phyloP scores from a whole-genome alignment of 805 yeast species.

The Ogataea trehalophila region DNA sequence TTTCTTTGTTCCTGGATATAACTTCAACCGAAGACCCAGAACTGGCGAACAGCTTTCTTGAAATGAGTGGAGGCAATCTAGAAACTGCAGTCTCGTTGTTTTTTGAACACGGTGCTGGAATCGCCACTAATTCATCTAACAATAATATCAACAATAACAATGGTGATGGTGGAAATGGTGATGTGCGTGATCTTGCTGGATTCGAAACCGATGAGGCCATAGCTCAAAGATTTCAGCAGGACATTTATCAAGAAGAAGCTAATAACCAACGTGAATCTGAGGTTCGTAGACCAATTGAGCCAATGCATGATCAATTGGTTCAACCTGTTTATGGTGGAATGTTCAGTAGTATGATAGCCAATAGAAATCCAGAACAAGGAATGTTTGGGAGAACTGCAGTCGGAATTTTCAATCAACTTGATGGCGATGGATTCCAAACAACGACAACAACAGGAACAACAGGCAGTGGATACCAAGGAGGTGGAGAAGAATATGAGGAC shows the following conservation, averaged over 20 bases:
- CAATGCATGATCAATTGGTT: slow-evolving; percentile 61
- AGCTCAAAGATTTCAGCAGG: slow-evolving; percentile 60
- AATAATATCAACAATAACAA: slow-evolving; percentile 14
- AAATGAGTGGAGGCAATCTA: slow-evolving; percentile 69
- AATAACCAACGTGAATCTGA: slow-evolving; percentile 35
- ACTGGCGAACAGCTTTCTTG: slow-evolving; percentile 71
- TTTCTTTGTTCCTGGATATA: slow-evolving; percentile 76
- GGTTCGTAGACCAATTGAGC: slow-evolving; percentile 75
- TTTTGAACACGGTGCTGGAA: slow-evolving; percentile 59
- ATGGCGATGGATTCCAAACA: slow-evolving; percentile 28
- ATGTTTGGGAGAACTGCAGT: slow-evolving; percentile 46
- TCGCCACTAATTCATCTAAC: background rate
- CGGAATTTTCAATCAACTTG: slow-evolving; percentile 57
- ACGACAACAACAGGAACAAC: slow-evolving; percentile 32
- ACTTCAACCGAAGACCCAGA: slow-evolving; percentile 68
- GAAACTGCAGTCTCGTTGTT: slow-evolving; percentile 82
- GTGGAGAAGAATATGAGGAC: slow-evolving; percentile 28
- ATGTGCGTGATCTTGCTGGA: slow-evolving; percentile 1
- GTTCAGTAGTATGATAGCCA: slow-evolving; percentile 20
- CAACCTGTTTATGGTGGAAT: slow-evolving; percentile 67
- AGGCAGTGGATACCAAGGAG: slow-evolving; percentile 22
- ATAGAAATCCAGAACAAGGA: slow-evolving; percentile 28
- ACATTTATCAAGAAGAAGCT: slow-evolving; percentile 46
- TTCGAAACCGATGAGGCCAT: slow-evolving; percentile 38
- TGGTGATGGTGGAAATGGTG: background rate